Percentiles rank a stretch among this genome's conserved stretches.
Evolutionary conservation across 2,329 filamentous ascomycete species (phyloP).

Genomic region (Zalaria sp.): DNA sequence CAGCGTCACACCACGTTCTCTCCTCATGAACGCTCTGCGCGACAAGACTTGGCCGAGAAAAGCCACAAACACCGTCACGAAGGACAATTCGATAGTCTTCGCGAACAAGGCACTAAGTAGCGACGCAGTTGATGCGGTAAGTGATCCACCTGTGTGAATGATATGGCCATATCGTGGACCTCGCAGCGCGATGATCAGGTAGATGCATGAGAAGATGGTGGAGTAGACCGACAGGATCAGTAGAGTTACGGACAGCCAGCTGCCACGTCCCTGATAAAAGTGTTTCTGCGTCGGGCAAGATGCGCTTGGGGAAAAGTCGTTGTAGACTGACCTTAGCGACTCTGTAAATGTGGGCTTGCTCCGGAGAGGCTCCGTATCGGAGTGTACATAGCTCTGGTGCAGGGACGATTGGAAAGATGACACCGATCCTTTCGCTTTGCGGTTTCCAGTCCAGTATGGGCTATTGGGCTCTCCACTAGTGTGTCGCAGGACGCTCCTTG

Average conservation of each 20-base stretch:
- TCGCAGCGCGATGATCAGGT: slow-evolving; percentile 45
- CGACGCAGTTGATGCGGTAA: slow-evolving; percentile 51
- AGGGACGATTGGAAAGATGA: slow-evolving; percentile 1
- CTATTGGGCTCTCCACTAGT: background rate
- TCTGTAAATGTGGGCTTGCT: slow-evolving; percentile 2
- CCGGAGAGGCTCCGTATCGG: slow-evolving; percentile 1
- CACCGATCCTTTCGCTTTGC: slow-evolving; percentile 2
- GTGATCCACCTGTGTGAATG: slow-evolving; percentile 37
- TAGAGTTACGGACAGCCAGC: slow-evolving; percentile 31
- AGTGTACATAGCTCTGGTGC: background rate
- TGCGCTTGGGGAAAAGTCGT: slow-evolving; percentile 18
- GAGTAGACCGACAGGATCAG: slow-evolving; percentile 38
- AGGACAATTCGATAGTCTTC: slow-evolving; percentile 65
- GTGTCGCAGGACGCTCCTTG: background rate
- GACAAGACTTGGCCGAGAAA: slow-evolving; percentile 63
- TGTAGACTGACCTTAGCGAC: slow-evolving; percentile 2
- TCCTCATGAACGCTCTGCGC: slow-evolving; percentile 48
- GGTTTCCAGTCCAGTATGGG: background rate
- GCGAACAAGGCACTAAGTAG: slow-evolving; percentile 55
- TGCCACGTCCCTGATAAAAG: slow-evolving; percentile 23
- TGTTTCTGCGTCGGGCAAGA: slow-evolving; percentile 22
- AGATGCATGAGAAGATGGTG: slow-evolving; percentile 50
- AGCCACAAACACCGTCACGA: slow-evolving; percentile 62
- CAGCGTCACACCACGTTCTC: slow-evolving; percentile 47
- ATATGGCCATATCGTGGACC: slow-evolving; percentile 48